phyloP scores from a whole-genome alignment of 2,329 filamentous ascomycete genomes.

The Hypomyces rosellus region DNA sequence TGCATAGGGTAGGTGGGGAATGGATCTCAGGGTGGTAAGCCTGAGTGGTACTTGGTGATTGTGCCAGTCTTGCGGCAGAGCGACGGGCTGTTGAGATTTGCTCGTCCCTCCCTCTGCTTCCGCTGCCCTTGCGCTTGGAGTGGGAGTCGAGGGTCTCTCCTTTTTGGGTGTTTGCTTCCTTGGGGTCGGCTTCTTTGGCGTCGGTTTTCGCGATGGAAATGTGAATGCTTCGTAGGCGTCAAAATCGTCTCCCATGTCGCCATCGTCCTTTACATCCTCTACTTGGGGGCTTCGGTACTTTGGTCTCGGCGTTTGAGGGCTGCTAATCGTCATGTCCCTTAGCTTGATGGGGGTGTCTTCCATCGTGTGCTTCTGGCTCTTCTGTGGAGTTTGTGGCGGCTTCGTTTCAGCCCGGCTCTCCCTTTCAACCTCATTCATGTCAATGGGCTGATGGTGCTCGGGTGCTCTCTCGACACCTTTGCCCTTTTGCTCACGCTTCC shows the following conservation, averaged over 20 bases:
- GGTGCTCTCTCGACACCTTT: not conserved
- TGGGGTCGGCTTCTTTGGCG: slow-evolving; percentile 3
- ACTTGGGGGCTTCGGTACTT: not conserved
- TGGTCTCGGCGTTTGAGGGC: not conserved
- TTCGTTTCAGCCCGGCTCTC: not conserved
- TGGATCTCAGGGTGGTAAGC: slow-evolving; percentile 43
- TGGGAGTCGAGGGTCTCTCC: not conserved
- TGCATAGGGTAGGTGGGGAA: slow-evolving; percentile 48
- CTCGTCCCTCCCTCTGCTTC: not conserved
- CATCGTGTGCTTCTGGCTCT: no score
- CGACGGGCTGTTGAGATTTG: slow-evolving; percentile 22
- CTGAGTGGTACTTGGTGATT: slow-evolving; percentile 40
- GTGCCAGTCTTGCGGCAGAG: slow-evolving; percentile 36
- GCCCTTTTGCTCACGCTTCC: slow-evolving; percentile 11
- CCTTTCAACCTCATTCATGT: not conserved
- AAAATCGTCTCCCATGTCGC: slow-evolving; percentile 29
- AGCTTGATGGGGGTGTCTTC: no score
- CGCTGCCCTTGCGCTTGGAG: slow-evolving; percentile 2
- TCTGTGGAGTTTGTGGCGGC: not conserved
- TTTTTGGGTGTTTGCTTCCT: not conserved
- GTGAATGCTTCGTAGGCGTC: slow-evolving; percentile 32
- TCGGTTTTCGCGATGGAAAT: slow-evolving; percentile 17
- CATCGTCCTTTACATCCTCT: slow-evolving; percentile 14
- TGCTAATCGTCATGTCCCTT: not conserved
- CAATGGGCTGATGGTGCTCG: not conserved